Evolutionary conservation across 2,329 filamentous ascomycete species (phyloP).

Genomic region (Talaromyces funiculosus): DNA sequence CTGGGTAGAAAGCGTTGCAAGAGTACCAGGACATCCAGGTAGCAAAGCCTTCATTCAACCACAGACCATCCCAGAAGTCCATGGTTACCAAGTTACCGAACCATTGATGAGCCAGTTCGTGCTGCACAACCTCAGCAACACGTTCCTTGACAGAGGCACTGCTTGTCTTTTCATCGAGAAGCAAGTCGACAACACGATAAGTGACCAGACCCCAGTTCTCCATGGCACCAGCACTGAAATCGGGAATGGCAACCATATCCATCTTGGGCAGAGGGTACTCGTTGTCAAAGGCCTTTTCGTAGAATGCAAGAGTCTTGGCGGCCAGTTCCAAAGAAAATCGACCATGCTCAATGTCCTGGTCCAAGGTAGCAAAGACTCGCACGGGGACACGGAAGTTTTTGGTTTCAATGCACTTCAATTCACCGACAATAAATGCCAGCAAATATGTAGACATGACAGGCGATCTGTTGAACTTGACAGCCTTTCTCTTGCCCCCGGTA

Average conservation of each 20-base stretch:
- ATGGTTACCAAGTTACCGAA: conserved; percentile 97
- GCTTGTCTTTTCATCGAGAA: conserved; percentile 87
- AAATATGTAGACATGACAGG: conserved; percentile 96
- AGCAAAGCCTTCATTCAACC: conserved; percentile 91
- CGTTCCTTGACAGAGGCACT: conserved; percentile 86
- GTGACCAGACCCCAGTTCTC: conserved; percentile 98
- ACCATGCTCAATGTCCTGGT: conserved; percentile 84
- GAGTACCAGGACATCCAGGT: conserved; percentile 94
- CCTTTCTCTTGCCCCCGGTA: conserved; percentile 64
- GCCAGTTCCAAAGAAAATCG: conserved; percentile 86
- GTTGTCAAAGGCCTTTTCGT: conserved; percentile 89
- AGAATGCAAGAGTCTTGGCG: conserved; percentile 84
- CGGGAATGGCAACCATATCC: conserved; percentile 94
- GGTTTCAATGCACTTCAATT: conserved; percentile 90
- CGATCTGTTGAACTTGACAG: conserved; percentile 85
- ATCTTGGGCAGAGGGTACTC: conserved; percentile 86
- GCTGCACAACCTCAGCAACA: conserved; percentile 91
- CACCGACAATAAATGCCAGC: conserved; percentile 86
- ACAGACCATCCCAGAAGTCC: conserved; percentile 97
- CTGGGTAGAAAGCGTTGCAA: conserved; percentile 90
- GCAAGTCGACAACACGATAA: conserved; percentile 84
- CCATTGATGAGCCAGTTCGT: conserved; percentile 96
- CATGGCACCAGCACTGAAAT: conserved; percentile 95
- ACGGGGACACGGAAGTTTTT: conserved; percentile 87
- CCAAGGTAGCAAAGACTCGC: conserved; percentile 86